A percentile compares a stretch with the other conserved stretches of the same genome.
These are phyloP conservation scores for Tolypocladium ovalisporum DNA, from an alignment of 2,329 filamentous ascomycete species.

Conservation along the genomic window DNA sequence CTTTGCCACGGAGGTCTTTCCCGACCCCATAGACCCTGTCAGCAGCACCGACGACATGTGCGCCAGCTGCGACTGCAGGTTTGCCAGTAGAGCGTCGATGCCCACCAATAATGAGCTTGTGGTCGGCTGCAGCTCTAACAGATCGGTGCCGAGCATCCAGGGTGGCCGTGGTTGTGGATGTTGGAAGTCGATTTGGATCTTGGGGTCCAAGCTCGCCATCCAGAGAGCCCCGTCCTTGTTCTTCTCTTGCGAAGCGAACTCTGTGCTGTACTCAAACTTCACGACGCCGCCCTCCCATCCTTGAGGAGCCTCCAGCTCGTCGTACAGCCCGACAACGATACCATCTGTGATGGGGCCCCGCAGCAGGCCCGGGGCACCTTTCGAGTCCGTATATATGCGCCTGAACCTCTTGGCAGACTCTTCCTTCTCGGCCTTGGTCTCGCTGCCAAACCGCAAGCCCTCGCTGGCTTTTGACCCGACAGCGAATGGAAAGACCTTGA, in stretches of 20 bases:
- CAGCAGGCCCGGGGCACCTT: constrained; percentile 50
- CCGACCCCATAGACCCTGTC: constrained; percentile 79
- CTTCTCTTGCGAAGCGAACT: constrained; percentile 24
- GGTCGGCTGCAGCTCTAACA: constrained; percentile 44
- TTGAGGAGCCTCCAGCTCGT: constrained; percentile 40
- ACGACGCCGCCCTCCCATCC: constrained; percentile 79
- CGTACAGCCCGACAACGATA: constrained; percentile 55
- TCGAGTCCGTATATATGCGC: constrained; percentile 54
- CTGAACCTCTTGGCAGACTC: constrained; percentile 63
- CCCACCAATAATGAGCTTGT: constrained; percentile 61
- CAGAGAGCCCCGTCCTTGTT: constrained; percentile 47
- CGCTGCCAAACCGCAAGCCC: constrained; percentile 76
- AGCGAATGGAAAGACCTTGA: constrained; percentile 77
- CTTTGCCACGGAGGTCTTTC: constrained; percentile 75
- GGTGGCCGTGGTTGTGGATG: constrained; percentile 56
- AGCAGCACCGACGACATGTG: constrained; percentile 84
- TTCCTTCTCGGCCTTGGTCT: constrained; percentile 73
- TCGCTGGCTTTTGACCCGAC: constrained; percentile 44
- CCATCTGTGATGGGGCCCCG: constrained; percentile 85
- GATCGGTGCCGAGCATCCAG: constrained; percentile 34
- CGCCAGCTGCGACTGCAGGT: constrained; percentile 64
- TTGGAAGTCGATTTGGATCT: constrained; percentile 65
- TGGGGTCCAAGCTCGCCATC: constrained; percentile 69
- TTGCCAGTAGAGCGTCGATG: constrained; percentile 65
- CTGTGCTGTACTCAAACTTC: constrained; percentile 50